Conservation (phyloP, 2,329 filamentous ascomycete species). For the Huntiella abstrusa region DNA sequence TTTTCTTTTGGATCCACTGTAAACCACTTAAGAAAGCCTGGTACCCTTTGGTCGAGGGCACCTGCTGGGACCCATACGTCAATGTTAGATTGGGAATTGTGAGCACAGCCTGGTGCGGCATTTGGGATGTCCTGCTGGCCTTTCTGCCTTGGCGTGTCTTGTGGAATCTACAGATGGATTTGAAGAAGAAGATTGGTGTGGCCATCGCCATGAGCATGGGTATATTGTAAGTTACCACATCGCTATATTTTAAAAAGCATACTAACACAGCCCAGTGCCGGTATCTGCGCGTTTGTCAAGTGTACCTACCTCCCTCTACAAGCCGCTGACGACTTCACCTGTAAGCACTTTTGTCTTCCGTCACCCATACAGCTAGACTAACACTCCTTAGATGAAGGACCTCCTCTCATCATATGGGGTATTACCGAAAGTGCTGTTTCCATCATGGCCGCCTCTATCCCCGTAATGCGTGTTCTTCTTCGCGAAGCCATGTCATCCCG, state of each 20-base stretch:
- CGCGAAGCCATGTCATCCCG: conserved; percentile 10
- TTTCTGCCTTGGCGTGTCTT: conserved; percentile 15
- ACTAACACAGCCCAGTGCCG: conserved; percentile 2
- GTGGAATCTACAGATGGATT: conserved; percentile 16
- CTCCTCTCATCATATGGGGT: conserved; percentile 12
- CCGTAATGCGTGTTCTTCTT: conserved; percentile 11
- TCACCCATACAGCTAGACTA: background rate
- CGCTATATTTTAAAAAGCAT: background rate
- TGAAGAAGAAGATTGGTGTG: conserved; percentile 15
- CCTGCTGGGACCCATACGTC: conserved; percentile 14
- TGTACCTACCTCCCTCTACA: background rate
- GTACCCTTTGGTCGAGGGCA: conserved; percentile 12
- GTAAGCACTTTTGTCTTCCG: background rate
- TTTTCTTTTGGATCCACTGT: conserved; percentile 16
- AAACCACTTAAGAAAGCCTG: conserved; percentile 15
- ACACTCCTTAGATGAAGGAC: conserved; percentile 1
- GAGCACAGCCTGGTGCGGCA: conserved; percentile 11
- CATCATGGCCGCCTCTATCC: conserved; percentile 12
- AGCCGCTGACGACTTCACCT: conserved; percentile 7
- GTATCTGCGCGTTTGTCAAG: conserved; percentile 9
- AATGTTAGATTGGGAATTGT: conserved; percentile 8
- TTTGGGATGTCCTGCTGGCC: conserved; percentile 13
- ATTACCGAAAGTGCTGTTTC: conserved; percentile 12
- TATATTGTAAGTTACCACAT: conserved; percentile 14
- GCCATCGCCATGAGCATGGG: conserved; percentile 16